A percentile compares a stretch with the other conserved stretches of the same genome.
These are phyloP conservation scores for Piloderma croceum DNA, from an alignment of 768 basidiomycete genomes.

Conservation along the genomic window DNA sequence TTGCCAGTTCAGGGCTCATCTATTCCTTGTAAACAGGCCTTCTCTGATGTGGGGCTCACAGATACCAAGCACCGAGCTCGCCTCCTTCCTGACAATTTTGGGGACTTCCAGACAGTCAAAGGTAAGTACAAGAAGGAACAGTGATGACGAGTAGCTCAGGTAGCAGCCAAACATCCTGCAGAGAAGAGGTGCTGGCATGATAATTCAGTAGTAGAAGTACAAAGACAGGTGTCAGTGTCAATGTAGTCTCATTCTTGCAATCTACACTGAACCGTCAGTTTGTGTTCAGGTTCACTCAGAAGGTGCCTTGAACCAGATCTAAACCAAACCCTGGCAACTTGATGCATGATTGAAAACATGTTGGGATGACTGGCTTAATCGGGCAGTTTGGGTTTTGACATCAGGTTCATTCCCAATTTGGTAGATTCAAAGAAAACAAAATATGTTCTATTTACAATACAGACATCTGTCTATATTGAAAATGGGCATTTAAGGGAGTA, in stretches of 20 bases:
- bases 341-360: not conserved
- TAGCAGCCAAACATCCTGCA: not conserved
- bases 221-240: not conserved
- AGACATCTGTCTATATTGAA: no score
- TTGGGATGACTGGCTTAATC: no score
- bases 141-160: not conserved
- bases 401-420: no score
- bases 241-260: not conserved
- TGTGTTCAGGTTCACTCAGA: not conserved
- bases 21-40: constrained; percentile 21
- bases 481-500: no score
- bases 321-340: not conserved
- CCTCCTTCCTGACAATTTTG: constrained; percentile 10
- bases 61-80: constrained; percentile 13
- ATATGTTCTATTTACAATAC: no score
- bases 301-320: not conserved
- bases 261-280: not conserved
- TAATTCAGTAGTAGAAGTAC: not conserved
- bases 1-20: constrained; percentile 26
- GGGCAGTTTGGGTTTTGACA: no score
- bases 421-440: no score
- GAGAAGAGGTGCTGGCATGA: not conserved
- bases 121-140: constrained; percentile 14
- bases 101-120: constrained; percentile 16
- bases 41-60: constrained; percentile 19